These are phyloP conservation scores for Saccharomyces hybrid DNA, from an alignment of 1,139 yeast species.

Conservation along the genomic window DNA sequence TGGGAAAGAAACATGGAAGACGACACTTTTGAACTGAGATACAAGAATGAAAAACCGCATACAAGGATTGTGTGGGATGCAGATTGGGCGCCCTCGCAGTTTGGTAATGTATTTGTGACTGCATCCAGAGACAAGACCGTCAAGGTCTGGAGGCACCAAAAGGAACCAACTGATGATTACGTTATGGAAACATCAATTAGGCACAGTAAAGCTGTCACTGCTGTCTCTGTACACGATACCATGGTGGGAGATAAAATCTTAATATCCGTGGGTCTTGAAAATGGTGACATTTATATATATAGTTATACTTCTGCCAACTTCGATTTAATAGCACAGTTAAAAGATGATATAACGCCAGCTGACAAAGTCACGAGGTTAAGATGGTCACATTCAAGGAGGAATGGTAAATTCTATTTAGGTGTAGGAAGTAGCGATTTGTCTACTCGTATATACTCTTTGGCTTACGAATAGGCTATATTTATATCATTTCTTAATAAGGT, in stretches of 20 bases:
- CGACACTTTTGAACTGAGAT: conserved; percentile 37
- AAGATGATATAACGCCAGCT: conserved; percentile 45
- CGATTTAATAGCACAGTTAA: conserved; percentile 32
- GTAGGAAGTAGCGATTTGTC: conserved; percentile 68
- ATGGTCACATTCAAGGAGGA: conserved; percentile 37
- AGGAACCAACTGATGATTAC: conserved; percentile 21
- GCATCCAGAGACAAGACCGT: conserved; percentile 81
- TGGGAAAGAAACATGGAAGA: conserved; percentile 51
- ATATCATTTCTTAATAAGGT: not conserved
- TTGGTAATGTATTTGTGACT: conserved; percentile 52
- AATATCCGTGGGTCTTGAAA: conserved; percentile 68
- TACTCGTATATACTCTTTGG: conserved; percentile 47
- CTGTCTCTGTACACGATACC: conserved; percentile 48
- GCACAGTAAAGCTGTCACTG: conserved; percentile 56
- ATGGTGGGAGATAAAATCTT: conserved; percentile 30
- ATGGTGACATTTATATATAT: conserved; percentile 42
- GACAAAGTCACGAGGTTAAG: conserved; percentile 51
- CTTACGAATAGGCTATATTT: conserved; percentile 10
- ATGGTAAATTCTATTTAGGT: conserved; percentile 40
- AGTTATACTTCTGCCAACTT: conserved; percentile 29
- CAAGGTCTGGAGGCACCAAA: conserved; percentile 55
- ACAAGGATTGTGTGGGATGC: conserved; percentile 94
- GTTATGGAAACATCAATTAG: conserved; percentile 32
- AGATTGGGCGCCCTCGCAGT: conserved; percentile 58
- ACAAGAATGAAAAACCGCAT: conserved; percentile 67